Base-by-base conservation (phyloP, 2,329 filamentous ascomycete species). In the Trichoderma hamatum region DNA sequence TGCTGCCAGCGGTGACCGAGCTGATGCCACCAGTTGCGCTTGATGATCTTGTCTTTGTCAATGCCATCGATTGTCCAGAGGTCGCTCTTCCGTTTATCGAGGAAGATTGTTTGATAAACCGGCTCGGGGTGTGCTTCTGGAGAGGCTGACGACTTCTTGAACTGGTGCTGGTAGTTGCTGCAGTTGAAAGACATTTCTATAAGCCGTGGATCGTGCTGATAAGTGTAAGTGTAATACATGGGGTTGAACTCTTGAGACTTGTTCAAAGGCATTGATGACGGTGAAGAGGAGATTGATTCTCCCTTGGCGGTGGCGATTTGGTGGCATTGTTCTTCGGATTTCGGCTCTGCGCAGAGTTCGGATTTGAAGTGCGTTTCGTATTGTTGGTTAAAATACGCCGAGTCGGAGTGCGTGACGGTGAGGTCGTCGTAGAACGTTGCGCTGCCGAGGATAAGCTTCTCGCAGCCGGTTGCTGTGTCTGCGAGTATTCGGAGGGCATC, bases 151-250 rank as follows among this genome's bases (percentile, higher is more conserved):
- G 39, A n/a, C 19, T 43, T n/a, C 1, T 88, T 87, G 71, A 93
- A 90, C 75, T 93, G 90, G 55, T 89, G 84, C 76, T 93, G 90
- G 78, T 93, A 92, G 76, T 92, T 91, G 46, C 88, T 90, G 79
- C 89, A 91, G 77, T 93, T 90, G 78, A 92, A 93, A 68, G 86
- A 90, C 88, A 90, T 90, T 76, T 90, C 88, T 9, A 90, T 85
- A 74, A 88, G 86, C 2, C 81, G 84, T 1, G 83, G 82, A 72
- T 89, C 84, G 16, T 84, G 70, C 0, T 81, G 78, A 75, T 90
- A 90, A 64, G 83, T 85, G 67, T 89, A 86, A 72, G 88, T 90
- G 74, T 86, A 85, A 79, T 90, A 90, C 88, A 90, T 90, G 63
- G 88, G 88, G 61, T 84, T 82, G 80, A 88, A 90, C 24, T 84